phyloP scores from a whole-genome alignment of 306 rosid genomes.

The Vigna mungo region DNA sequence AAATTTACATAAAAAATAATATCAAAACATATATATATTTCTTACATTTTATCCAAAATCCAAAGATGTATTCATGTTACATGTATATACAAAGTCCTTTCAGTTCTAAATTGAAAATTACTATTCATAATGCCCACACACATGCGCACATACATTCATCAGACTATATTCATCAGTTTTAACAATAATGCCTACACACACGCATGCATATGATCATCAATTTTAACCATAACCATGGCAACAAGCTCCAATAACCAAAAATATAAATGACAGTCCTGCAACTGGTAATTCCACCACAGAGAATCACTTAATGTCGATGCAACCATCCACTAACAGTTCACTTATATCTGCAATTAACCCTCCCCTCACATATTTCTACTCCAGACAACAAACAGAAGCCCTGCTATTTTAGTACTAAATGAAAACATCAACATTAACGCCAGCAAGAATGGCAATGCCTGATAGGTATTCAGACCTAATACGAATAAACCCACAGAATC shows the following conservation, averaged over 20 bases:
- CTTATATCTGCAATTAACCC: no score
- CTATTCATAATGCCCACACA: background rate
- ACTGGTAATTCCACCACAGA: background rate
- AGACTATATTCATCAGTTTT: background rate
- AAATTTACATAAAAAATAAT: background rate
- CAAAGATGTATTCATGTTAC: background rate
- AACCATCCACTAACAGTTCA: no score
- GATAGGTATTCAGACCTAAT: no score
- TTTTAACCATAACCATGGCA: background rate
- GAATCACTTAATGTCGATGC: background rate
- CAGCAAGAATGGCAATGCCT: background rate
- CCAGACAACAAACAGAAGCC: background rate
- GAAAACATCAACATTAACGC: background rate
- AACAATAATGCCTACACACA: no score
- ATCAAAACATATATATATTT: background rate
- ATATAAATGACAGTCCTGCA: background rate
- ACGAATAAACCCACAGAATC: no score
- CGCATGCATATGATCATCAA: no score
- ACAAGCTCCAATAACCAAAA: conserved; percentile 1
- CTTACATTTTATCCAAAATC: background rate
- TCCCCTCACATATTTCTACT: background rate
- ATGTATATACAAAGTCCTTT: background rate
- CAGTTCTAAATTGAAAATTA: background rate
- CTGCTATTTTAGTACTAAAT: background rate
- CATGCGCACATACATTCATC: background rate